phyloP scores from a whole-genome alignment of 2,329 filamentous ascomycete genomes.

The Pseudogymnoascus sp. region DNA sequence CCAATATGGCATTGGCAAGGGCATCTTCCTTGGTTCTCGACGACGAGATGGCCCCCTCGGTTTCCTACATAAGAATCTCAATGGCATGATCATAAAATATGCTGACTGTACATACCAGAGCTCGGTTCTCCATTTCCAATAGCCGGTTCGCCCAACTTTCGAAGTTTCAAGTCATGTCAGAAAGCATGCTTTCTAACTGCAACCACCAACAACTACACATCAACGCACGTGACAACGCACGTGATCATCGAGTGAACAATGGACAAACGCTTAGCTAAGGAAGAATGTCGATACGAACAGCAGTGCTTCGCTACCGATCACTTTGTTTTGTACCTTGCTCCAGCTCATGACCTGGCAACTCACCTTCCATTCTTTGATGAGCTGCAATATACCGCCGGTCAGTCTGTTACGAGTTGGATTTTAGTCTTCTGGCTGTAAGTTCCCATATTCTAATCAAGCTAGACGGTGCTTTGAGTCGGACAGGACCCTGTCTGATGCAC shows the following conservation, averaged over 20 bases:
- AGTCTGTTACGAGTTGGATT: constrained; percentile 4
- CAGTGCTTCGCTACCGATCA: neutral
- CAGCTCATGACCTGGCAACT: constrained; percentile 7
- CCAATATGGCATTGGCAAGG: constrained; percentile 64
- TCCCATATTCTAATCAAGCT: neutral
- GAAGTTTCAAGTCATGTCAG: neutral
- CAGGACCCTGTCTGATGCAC: neutral
- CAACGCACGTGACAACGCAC: neutral
- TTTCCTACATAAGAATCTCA: constrained; percentile 33
- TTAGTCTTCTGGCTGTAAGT: constrained; percentile 1
- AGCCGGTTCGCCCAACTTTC: neutral
- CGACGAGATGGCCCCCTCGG: constrained; percentile 42
- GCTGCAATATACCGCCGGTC: neutral
- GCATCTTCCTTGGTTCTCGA: constrained; percentile 52
- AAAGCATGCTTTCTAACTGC: constrained; percentile 1
- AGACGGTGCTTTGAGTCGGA: neutral
- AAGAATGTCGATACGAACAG: constrained; percentile 6
- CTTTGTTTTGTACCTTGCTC: constrained; percentile 3
- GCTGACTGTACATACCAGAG: constrained; percentile 4
- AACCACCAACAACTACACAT: neutral
- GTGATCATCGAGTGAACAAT: neutral
- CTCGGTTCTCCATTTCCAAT: neutral
- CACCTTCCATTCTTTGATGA: constrained; percentile 8
- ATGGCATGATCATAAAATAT: neutral
- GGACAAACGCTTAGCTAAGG: constrained; percentile 2